Evolutionary conservation across 257 asterid species (phyloP).

Genomic region (Capsicum pubescens): DNA sequence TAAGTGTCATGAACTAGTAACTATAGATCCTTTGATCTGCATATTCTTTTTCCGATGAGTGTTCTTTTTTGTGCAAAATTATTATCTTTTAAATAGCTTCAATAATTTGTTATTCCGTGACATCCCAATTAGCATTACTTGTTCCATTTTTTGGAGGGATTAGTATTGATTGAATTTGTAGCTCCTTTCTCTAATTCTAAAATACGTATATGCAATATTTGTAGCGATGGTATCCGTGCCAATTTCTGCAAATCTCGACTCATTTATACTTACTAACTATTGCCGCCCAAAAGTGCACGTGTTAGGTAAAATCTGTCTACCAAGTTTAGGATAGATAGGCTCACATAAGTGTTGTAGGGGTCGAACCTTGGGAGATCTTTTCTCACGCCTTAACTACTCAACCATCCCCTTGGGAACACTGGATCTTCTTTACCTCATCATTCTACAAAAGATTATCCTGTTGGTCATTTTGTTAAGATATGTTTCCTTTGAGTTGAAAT

Average conservation of each 20-base stretch:
- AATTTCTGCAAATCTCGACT: neutral
- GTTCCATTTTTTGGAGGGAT: neutral
- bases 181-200: conserved; percentile 9
- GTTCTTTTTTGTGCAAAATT: neutral
- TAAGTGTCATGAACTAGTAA: neutral
- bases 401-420: neutral
- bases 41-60: neutral
- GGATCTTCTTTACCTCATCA: neutral
- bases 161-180: neutral
- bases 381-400: neutral
- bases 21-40: neutral
- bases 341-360: neutral
- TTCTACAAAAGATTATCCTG: neutral
- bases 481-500: conserved; percentile 13
- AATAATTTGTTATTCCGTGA: neutral
- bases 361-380: neutral
- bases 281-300: neutral
- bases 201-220: neutral
- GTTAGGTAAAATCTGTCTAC: neutral
- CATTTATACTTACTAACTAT: neutral
- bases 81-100: neutral
- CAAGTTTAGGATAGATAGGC: conserved; percentile 4
- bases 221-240: neutral
- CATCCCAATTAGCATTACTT: neutral
- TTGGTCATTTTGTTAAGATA: neutral